Evolutionary conservation across 208 protist species (phyloP).

Genomic region (Kentomonas sorsogonicus): DNA sequence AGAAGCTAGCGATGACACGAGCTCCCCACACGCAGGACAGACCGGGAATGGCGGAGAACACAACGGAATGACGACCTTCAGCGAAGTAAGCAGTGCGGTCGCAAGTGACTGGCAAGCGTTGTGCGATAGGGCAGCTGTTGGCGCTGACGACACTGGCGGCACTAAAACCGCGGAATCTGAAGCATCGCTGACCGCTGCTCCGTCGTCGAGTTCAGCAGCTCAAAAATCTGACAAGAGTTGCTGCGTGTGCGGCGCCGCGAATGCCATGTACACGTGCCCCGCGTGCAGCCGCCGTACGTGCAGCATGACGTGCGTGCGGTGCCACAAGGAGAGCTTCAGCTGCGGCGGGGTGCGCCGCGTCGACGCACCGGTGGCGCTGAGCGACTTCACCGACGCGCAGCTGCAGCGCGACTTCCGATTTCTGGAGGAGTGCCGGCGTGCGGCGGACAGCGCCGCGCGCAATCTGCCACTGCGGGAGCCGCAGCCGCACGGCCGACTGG

Average conservation of each 20-base stretch:
- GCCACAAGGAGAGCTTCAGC: conserved; percentile 59
- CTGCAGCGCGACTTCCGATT: conserved; percentile 81
- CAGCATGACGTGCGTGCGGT: conserved; percentile 68
- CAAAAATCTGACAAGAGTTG: conserved; percentile 28
- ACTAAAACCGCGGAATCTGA: no score
- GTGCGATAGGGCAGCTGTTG: no score
- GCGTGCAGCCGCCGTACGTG: conserved; percentile 66
- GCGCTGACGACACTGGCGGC: no score
- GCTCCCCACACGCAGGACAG: no score
- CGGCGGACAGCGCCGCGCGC: conserved; percentile 65
- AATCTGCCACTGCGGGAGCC: conserved; percentile 40
- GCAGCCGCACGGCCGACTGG: conserved; percentile 63
- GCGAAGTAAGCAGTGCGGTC: no score
- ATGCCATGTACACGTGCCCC: conserved; percentile 70
- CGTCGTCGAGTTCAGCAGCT: no score
- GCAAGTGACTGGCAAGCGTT: no score
- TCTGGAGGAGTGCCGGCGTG: conserved; percentile 64
- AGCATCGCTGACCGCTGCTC: no score
- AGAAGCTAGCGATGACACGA: no score
- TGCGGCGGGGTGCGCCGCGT: conserved; percentile 63
- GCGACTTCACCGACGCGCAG: conserved; percentile 65
- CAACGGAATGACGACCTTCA: no score
- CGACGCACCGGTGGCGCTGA: conserved; percentile 45
- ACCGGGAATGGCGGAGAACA: no score
- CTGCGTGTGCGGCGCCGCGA: conserved; percentile 53